These are phyloP conservation scores for Termitomyces sp. DNA, from an alignment of 768 basidiomycete genomes.

Conservation along the genomic window DNA sequence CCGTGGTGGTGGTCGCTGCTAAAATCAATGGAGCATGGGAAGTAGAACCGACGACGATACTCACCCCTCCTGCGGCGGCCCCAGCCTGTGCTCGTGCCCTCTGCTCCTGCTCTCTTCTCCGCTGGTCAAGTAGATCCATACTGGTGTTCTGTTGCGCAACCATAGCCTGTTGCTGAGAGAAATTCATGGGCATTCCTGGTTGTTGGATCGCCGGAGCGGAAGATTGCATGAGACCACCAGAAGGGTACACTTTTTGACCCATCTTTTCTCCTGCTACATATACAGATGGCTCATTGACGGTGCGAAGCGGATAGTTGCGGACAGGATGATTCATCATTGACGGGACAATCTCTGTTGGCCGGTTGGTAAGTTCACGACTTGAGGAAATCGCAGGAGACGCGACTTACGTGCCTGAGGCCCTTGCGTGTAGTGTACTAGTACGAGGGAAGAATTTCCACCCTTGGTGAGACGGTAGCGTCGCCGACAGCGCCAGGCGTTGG, in stretches of 20 bases:
- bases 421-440: constrained; percentile 73
- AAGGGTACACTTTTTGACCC: constrained; percentile 59
- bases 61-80: constrained; percentile 32
- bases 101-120: constrained; percentile 56
- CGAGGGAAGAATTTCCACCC: constrained; percentile 69
- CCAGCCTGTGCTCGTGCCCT: constrained; percentile 42
- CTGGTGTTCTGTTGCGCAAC: constrained; percentile 66
- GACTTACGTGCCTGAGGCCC: constrained; percentile 54
- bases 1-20: constrained; percentile 31
- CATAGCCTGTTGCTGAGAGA: constrained; percentile 55
- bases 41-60: constrained; percentile 11
- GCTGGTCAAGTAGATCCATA: constrained; percentile 71
- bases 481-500: constrained; percentile 60
- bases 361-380: constrained; percentile 10
- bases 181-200: constrained; percentile 28
- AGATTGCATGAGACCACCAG: constrained; percentile 20
- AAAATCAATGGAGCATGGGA: constrained; percentile 4
- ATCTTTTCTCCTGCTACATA: constrained; percentile 69
- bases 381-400: not conserved
- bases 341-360: constrained; percentile 50
- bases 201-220: constrained; percentile 23
- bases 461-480: constrained; percentile 68
- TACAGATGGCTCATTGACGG: constrained; percentile 59
- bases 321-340: constrained; percentile 54
- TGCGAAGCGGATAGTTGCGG: constrained; percentile 67